Percentiles rank a stretch among this genome's conserved stretches.
phyloP scores from a whole-genome alignment of 2,329 filamentous ascomycete species.

The Pseudogymnoascus sp. region DNA sequence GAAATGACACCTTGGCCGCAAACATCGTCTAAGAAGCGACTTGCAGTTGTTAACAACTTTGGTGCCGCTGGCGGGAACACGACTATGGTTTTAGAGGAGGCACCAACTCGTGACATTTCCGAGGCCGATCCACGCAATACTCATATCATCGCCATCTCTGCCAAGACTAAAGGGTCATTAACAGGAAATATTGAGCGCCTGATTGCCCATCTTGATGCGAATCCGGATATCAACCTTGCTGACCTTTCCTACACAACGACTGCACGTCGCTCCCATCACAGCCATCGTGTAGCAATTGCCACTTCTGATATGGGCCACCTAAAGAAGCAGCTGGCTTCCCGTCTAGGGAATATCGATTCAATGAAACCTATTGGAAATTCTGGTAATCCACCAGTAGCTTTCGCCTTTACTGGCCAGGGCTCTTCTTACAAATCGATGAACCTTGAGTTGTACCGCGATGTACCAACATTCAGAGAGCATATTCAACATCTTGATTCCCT shows the following conservation, averaged over 20 bases:
- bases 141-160: slow-evolving; percentile 41
- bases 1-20: slow-evolving; percentile 10
- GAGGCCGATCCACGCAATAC: slow-evolving; percentile 32
- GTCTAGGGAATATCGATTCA: not conserved
- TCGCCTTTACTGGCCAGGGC: slow-evolving; percentile 34
- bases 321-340: slow-evolving; percentile 11
- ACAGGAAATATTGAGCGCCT: slow-evolving; percentile 12
- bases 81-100: slow-evolving; percentile 19
- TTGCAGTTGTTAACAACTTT: slow-evolving; percentile 43
- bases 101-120: slow-evolving; percentile 22
- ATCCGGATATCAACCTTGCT: slow-evolving; percentile 12
- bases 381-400: slow-evolving; percentile 1
- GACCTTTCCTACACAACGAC: slow-evolving; percentile 19
- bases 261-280: slow-evolving; percentile 47
- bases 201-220: slow-evolving; percentile 13
- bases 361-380: slow-evolving; percentile 7
- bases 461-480: slow-evolving; percentile 25
- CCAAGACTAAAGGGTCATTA: slow-evolving; percentile 26
- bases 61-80: slow-evolving; percentile 23
- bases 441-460: slow-evolving; percentile 37
- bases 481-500: slow-evolving; percentile 23
- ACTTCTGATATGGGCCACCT: slow-evolving; percentile 28
- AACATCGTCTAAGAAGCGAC: slow-evolving; percentile 29
- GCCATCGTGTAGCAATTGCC: slow-evolving; percentile 43
- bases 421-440: slow-evolving; percentile 12